These are phyloP conservation scores for Carex pumila DNA, from an alignment of 176 grass and related monocot species.

Conservation along the genomic window DNA sequence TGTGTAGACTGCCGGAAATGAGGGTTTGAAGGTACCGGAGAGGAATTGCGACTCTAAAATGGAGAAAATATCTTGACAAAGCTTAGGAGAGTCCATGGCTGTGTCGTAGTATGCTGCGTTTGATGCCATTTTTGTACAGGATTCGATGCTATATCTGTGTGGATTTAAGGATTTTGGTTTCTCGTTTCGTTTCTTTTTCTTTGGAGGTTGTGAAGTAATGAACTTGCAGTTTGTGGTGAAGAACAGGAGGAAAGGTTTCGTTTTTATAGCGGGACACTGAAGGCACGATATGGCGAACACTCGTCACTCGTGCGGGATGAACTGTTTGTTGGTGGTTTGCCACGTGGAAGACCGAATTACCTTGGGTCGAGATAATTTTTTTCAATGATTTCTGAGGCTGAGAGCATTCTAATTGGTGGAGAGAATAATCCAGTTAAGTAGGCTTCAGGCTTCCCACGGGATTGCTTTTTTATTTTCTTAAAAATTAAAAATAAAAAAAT, in stretches of 20 bases:
- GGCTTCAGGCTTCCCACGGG: too few relatives aligned
- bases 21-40: slow-evolving; percentile 17
- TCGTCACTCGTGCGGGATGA: slow-evolving; percentile 2
- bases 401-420: not conserved
- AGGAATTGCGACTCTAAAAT: slow-evolving; percentile 81
- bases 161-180: not conserved
- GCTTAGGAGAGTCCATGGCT: not conserved
- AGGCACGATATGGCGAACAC: not conserved
- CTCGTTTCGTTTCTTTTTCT: not conserved
- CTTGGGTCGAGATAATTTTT: not conserved
- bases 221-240: not conserved
- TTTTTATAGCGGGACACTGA: slow-evolving; percentile 10
- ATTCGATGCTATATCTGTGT: not conserved
- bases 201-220: not conserved
- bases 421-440: not conserved
- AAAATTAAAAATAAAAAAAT: too few relatives aligned
- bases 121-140: not conserved
- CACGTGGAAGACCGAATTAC: not conserved
- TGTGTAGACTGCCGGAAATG: not conserved
- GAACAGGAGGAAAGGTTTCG: not conserved
- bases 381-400: not conserved
- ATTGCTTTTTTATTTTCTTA: too few relatives aligned
- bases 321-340: not conserved
- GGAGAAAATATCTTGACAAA: slow-evolving; percentile 67
- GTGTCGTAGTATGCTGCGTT: not conserved